These are phyloP conservation scores for Bruguiera gymnorhiza DNA, from an alignment of 345 rosid species.

Conservation along the genomic window DNA sequence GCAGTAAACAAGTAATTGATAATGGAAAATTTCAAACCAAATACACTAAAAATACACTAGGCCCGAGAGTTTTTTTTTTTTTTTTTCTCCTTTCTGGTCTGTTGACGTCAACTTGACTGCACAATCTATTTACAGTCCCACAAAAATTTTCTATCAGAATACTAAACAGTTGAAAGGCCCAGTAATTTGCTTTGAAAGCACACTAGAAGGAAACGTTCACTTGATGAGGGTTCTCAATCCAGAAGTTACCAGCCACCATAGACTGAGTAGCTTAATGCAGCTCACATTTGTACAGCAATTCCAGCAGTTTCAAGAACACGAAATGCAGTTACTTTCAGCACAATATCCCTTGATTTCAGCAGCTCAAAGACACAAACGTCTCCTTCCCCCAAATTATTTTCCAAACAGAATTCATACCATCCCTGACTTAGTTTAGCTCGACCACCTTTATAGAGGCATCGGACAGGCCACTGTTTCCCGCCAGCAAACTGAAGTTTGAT, in stretches of 20 bases:
- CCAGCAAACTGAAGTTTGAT: conserved; percentile 75
- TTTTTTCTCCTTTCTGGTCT: background rate
- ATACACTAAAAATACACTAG: conserved; percentile 4
- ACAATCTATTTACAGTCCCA: conserved; percentile 46
- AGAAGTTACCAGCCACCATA: conserved; percentile 16
- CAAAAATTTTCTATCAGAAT: conserved; percentile 23
- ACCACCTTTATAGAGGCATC: conserved; percentile 81
- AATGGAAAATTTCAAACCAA: conserved; percentile 5
- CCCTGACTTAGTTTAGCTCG: conserved; percentile 85
- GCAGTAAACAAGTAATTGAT: background rate
- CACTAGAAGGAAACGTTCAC: conserved; percentile 14
- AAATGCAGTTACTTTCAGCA: conserved; percentile 74
- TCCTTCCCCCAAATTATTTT: conserved; percentile 83
- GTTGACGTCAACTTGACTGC: conserved; percentile 24
- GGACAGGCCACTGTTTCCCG: conserved; percentile 84
- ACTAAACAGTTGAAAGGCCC: conserved; percentile 21
- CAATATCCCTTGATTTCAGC: conserved; percentile 61
- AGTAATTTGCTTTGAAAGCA: conserved; percentile 19
- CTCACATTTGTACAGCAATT: conserved; percentile 16
- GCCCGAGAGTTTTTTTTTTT: conserved; percentile 12
- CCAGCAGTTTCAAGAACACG: conserved; percentile 43
- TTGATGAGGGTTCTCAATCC: conserved; percentile 17
- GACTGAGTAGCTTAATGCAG: conserved; percentile 14
- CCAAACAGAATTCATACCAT: conserved; percentile 85
- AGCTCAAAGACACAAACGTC: conserved; percentile 84